Percentiles rank a stretch among this genome's conserved stretches.
These are phyloP conservation scores for Candida freyschussii DNA, from an alignment of 1,139 yeast genomes.

Conservation along the genomic window DNA sequence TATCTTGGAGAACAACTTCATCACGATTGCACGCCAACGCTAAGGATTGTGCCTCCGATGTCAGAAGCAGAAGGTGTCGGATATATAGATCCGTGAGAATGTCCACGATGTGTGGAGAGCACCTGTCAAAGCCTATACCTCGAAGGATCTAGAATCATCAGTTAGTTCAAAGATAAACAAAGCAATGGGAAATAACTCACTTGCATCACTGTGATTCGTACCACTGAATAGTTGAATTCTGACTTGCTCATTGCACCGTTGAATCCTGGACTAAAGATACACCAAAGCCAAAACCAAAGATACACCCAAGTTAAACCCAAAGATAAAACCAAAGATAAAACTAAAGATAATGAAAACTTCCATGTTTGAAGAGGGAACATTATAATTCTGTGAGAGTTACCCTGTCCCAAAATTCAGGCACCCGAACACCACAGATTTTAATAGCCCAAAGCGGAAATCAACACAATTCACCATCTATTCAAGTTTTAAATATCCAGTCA, in stretches of 20 bases:
- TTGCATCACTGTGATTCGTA: constrained; percentile 62
- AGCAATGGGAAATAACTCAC: too few relatives aligned
- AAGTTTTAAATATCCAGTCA: not conserved
- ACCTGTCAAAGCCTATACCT: constrained; percentile 68
- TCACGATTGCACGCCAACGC: constrained; percentile 38
- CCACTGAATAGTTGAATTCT: constrained; percentile 52
- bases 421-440: not conserved
- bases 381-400: too few relatives aligned
- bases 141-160: constrained; percentile 54
- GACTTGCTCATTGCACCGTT: constrained; percentile 22
- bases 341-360: too few relatives aligned
- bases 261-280: not conserved
- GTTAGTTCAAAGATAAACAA: too few relatives aligned
- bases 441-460: not conserved
- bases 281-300: not conserved
- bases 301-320: too few relatives aligned
- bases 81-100: constrained; percentile 59
- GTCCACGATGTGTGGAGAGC: constrained; percentile 58
- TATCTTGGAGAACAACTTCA: constrained; percentile 48
- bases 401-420: not conserved
- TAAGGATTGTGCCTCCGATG: constrained; percentile 37
- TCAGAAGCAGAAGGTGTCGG: constrained; percentile 46
- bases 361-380: too few relatives aligned
- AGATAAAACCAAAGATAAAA: too few relatives aligned
- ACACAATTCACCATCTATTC: constrained; percentile 2